Conservation (phyloP, 192 early-diverging fungal genomes). For the Geranomyces variabilis region DNA sequence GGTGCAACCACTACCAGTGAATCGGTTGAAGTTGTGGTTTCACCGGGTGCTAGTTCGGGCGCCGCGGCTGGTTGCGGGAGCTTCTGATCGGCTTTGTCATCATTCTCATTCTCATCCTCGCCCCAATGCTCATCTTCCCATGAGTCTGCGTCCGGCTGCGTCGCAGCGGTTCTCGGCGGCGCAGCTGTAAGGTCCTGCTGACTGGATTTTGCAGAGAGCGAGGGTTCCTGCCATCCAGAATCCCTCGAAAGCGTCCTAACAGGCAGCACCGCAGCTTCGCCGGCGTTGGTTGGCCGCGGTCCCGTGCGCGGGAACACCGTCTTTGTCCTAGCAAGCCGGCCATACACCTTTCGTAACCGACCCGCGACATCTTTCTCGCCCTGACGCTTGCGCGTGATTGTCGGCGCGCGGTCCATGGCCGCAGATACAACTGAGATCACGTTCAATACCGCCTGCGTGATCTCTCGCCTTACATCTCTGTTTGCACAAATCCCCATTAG, state of each 20-base stretch:
- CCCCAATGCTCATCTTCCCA: conserved; percentile 6
- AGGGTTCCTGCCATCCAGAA: not conserved
- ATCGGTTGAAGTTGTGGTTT: not conserved
- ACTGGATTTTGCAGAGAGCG: not conserved
- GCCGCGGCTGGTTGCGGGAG: not conserved
- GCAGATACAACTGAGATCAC: conserved; percentile 12
- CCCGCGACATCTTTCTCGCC: conserved; percentile 23
- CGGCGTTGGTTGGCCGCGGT: conserved; percentile 3
- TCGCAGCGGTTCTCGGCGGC: not conserved
- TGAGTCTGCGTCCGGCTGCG: not conserved
- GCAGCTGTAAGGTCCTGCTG: not conserved
- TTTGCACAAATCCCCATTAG: not conserved
- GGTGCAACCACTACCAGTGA: not conserved
- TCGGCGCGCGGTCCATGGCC: conserved; percentile 28
- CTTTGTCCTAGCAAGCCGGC: not conserved
- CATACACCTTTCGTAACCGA: conserved; percentile 24
- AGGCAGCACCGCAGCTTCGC: too few species aligned
- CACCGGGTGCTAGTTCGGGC: too few species aligned
- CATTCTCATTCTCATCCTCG: not conserved
- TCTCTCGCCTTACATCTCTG: conserved; percentile 27
- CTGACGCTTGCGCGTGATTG: conserved; percentile 27
- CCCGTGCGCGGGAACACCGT: conserved; percentile 26
- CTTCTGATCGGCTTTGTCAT: not conserved
- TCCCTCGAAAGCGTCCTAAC: not conserved
- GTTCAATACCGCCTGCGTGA: conserved; percentile 6